Conservation (phyloP, 2,329 filamentous ascomycete species). For the Aspergillus sp. region DNA sequence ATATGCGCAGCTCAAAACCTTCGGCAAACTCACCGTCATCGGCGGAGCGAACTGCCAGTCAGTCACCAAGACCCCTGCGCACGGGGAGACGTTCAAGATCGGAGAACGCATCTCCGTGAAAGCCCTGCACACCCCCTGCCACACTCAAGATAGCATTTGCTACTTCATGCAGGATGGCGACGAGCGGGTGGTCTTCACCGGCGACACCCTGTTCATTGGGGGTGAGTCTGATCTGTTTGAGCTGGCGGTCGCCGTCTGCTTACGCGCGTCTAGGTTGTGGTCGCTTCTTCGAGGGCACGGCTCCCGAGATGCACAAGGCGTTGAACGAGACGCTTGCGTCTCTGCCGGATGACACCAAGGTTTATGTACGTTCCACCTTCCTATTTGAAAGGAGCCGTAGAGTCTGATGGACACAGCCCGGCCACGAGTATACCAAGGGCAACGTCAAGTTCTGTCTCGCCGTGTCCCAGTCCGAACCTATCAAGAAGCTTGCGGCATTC, state of each 20-base stretch:
- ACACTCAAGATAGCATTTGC: slow-evolving; percentile 98
- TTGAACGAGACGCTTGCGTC: slow-evolving; percentile 79
- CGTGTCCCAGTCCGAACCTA: slow-evolving; percentile 69
- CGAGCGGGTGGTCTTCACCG: slow-evolving; percentile 81
- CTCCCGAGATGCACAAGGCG: slow-evolving; percentile 87
- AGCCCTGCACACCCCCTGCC: slow-evolving; percentile 92
- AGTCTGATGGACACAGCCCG: slow-evolving; percentile 57
- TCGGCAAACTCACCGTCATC: slow-evolving; percentile 68
- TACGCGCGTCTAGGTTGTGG: slow-evolving; percentile 67
- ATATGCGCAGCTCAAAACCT: slow-evolving; percentile 52
- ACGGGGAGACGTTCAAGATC: slow-evolving; percentile 77
- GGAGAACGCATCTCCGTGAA: slow-evolving; percentile 76
- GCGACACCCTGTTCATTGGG: slow-evolving; percentile 92
- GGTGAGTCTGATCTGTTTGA: slow-evolving; percentile 50
- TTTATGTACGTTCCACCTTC: slow-evolving; percentile 64
- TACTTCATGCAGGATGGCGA: slow-evolving; percentile 79
- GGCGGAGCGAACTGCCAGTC: slow-evolving; percentile 82
- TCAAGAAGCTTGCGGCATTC: slow-evolving; percentile 74
- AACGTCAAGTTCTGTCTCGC: slow-evolving; percentile 86
- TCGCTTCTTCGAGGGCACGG: slow-evolving; percentile 89
- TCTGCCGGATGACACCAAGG: slow-evolving; percentile 84
- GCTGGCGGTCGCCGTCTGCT: too few species aligned
- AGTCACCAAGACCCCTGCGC: slow-evolving; percentile 71
- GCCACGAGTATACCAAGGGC: slow-evolving; percentile 96
- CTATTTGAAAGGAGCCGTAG: not conserved